These are phyloP conservation scores for Clonostachys rhizophaga DNA, from an alignment of 2,329 filamentous ascomycete species.

Conservation along the genomic window DNA sequence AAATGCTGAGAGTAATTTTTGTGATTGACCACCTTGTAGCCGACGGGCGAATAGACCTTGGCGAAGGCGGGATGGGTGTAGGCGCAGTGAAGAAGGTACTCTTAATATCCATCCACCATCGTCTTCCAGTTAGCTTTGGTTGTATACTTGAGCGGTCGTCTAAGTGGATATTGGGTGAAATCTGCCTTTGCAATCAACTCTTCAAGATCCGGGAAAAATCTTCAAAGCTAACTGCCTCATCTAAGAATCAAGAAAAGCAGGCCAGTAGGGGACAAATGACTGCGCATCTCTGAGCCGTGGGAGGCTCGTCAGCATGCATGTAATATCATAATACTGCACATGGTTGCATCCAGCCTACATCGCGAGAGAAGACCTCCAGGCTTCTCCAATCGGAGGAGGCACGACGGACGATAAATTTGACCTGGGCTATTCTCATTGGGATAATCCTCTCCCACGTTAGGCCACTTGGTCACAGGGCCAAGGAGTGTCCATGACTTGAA, in stretches of 20 bases:
- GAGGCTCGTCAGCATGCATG: neutral
- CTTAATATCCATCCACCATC: constrained; percentile 54
- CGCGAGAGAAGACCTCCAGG: neutral
- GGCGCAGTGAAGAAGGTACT: constrained; percentile 54
- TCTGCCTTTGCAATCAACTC: constrained; percentile 41
- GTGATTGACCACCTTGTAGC: constrained; percentile 49
- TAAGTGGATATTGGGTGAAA: constrained; percentile 46
- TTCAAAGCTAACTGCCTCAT: constrained; percentile 39
- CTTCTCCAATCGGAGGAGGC: neutral
- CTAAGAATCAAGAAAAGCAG: constrained; percentile 45
- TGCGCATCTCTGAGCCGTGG: constrained; percentile 8
- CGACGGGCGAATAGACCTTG: constrained; percentile 47
- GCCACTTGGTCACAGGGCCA: neutral
- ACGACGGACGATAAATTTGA: neutral
- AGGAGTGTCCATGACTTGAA: neutral
- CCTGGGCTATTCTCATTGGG: neutral
- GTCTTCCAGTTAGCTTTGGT: constrained; percentile 57
- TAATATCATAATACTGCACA: too few species aligned
- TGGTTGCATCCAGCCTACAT: too few species aligned
- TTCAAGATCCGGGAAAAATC: constrained; percentile 49
- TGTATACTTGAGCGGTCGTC: constrained; percentile 47
- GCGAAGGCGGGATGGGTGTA: constrained; percentile 54
- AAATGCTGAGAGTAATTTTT: constrained; percentile 51
- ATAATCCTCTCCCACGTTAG: neutral
- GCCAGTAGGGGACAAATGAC: constrained; percentile 39